Evolutionary conservation across 371 early-diverging fungal genomes (phyloP), one percentile per base, ranked within the genome.

Genomic region (Batrachochytrium dendrobatidis): DNA sequence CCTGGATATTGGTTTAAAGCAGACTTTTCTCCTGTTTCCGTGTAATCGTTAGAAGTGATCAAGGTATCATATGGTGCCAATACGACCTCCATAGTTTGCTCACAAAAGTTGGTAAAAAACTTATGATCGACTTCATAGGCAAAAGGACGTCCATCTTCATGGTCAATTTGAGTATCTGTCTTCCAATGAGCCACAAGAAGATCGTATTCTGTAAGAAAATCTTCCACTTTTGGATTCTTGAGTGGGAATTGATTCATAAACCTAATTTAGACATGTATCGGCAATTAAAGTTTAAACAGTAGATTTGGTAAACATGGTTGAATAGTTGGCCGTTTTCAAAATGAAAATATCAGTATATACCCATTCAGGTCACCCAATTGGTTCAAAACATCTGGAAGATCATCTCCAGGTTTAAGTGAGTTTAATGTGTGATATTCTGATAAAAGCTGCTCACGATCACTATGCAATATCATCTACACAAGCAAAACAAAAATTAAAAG

Each of bases 121-220:
- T 63, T 46, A 46, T 49, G 53, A 34, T 77, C 79, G 2, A 71
- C 60, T 45, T 76, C 79, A 34, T 72, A 79, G 3, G 71, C 70
- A 61, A 81, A 76, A 8, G 81, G 73, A 18, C 79, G 61, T 3
- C 79, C 81, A 62, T 81, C 81, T 58, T 81, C 79, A 30, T 62
- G 58, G 17, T 57, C 32, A 22, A 81, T 79, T 4, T 63, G 63
- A 7, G 74, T 73, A 20, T 75, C 73, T 39, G 79, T 48, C 0
- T 24, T 31, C 57, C 60, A 76, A 54, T 69, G 67, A 6, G 70
- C 58, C 8, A 69, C 66, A 2, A 75, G 62, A 10, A 68, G 55
- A 44, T 81, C 77, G 48, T 72, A 81, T 46, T 78, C 79, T 10
- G 67, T 69, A 7, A 81, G 30, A 53, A 77, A 77, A 49, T 81